A percentile compares a stretch with the other conserved stretches of the same genome.
phyloP scores from a whole-genome alignment of 2,329 filamentous ascomycete genomes.

The Sordariomycetes sp. region DNA sequence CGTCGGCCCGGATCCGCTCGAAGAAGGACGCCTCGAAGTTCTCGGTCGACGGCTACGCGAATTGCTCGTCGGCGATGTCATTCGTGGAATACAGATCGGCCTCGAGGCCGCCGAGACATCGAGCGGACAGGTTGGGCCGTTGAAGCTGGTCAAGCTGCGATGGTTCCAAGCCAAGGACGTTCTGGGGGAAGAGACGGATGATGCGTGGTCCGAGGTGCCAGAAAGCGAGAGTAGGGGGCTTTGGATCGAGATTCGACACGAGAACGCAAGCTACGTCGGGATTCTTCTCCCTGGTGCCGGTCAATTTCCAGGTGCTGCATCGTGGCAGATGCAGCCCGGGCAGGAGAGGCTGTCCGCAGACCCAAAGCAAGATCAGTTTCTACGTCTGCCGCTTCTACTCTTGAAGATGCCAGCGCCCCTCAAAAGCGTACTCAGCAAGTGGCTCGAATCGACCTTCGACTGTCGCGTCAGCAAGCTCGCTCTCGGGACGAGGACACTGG shows the following conservation, averaged over 20 bases:
- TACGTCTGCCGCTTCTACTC: conserved; percentile 41
- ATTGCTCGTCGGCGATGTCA: conserved; percentile 46
- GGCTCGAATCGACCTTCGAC: conserved; percentile 45
- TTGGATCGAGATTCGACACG: conserved; percentile 42
- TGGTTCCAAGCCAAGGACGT: conserved; percentile 29
- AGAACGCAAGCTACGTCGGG: conserved; percentile 40
- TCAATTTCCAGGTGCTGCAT: background rate
- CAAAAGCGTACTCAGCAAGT: conserved; percentile 38
- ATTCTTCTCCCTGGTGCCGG: conserved; percentile 34
- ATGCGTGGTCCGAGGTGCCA: conserved; percentile 7
- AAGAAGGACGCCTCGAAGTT: conserved; percentile 24
- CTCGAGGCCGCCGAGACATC: conserved; percentile 31
- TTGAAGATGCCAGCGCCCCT: conserved; percentile 46
- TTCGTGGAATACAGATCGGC: conserved; percentile 49
- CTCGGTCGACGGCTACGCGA: conserved; percentile 43
- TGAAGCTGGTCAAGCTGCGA: conserved; percentile 37
- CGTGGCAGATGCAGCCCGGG: conserved; percentile 12
- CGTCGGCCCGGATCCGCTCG: conserved; percentile 31
- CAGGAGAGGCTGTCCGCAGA: conserved; percentile 7
- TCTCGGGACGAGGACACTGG: conserved; percentile 40
- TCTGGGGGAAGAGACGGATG: conserved; percentile 17
- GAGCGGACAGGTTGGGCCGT: conserved; percentile 25
- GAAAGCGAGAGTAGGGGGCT: conserved; percentile 19
- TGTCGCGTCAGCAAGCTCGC: conserved; percentile 42
- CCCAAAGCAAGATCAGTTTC: conserved; percentile 28